phyloP scores from a whole-genome alignment of 257 asterid genomes.

The Jaltomata sinuosa region DNA sequence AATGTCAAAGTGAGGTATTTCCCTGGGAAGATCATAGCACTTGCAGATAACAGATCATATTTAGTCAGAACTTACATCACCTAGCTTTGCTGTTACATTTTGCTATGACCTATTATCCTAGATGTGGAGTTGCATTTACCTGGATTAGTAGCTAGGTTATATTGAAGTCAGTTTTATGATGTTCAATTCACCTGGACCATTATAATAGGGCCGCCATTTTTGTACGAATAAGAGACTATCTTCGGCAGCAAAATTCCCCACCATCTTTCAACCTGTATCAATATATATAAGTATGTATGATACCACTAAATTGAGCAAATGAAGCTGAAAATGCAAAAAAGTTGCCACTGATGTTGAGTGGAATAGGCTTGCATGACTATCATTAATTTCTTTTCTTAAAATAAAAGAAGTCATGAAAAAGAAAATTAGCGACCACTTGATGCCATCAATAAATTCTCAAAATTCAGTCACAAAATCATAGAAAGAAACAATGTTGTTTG shows the following conservation, averaged over 20 bases:
- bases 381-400: neutral
- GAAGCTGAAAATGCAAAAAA: neutral
- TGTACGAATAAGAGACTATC: slow-evolving; percentile 59
- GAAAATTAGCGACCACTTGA: neutral
- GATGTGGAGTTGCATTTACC: neutral
- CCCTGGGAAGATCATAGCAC: neutral
- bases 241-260: slow-evolving; percentile 79
- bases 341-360: neutral
- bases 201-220: slow-evolving; percentile 84
- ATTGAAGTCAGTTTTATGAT: neutral
- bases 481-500: neutral
- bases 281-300: slow-evolving; percentile 1
- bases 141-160: neutral
- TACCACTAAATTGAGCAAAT: neutral
- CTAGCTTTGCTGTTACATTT: neutral
- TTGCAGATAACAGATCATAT: neutral
- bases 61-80: neutral
- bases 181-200: slow-evolving; percentile 73
- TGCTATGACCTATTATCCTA: neutral
- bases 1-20: neutral
- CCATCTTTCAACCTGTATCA: slow-evolving; percentile 77
- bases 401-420: neutral
- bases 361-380: neutral
- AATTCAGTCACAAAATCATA: neutral
- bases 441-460: neutral